Base-by-base conservation (phyloP, 139 green algal genomes). In the Chlorella sp. region DNA sequence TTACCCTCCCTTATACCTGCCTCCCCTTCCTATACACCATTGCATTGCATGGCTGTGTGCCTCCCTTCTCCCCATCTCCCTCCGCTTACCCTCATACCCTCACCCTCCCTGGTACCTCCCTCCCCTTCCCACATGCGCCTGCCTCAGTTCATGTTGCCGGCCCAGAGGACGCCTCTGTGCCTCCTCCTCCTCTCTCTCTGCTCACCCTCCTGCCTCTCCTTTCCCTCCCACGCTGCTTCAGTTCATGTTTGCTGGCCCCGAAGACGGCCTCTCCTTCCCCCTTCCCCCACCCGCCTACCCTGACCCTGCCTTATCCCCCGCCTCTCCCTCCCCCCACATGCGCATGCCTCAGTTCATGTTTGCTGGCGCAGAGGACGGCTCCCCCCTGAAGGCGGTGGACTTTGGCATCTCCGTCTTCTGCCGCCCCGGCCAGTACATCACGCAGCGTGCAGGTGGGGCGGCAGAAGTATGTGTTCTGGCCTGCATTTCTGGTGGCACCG, bases 321-420 rank as follows among this genome's bases (percentile, higher is more conserved):
- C n/a, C 34, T 42, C 34, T 48, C 34, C 34, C 34, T 40, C 16
- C 57, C 75, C 75, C 75, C 34, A 48, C 57, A n/a, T 18, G 34
- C 34, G 5, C 12, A 9, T 53, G 21, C 40, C 80, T 32, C 82
- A 86, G 82, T 97, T 98, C 85, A 86, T 97, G 85, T 97, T 96
- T 69, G 73, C 94, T 15, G 93, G 71, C 37, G 24, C 85, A 0
- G 83, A 91, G 14, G 82, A 92, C 18, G 88, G 95, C 71, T 80
- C 93, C 0, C 93, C 93, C 2, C 90, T 98, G 24, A 97, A 97
- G 81, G 93, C 91, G 39, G 95, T 97, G 30, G 95, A 98, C 92
- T 98, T 98, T 93, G 95, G 95, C 0, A 71, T 92, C 40, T 87
- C 83, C 42, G 83, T 92, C 26, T 96, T 94, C 90, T 96, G 92